Conservation (phyloP, 2,329 filamentous ascomycete species). For the Talaromyces sp. region DNA sequence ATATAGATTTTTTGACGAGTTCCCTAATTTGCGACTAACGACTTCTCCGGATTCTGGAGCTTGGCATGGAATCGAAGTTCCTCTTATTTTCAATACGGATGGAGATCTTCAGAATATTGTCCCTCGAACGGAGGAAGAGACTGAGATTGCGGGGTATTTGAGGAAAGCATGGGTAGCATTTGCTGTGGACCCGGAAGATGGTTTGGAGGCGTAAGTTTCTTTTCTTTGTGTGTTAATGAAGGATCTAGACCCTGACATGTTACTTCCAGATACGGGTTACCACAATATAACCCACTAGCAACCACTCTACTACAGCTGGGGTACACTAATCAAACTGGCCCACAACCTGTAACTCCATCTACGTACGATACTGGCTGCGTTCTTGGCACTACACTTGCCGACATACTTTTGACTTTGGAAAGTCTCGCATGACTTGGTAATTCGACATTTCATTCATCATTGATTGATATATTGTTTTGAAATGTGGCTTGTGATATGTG, state of each 20-base stretch:
- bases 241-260: background rate
- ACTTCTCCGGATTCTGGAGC: constrained; percentile 7
- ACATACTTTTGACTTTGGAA: background rate
- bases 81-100: constrained; percentile 10
- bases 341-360: background rate
- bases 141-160: constrained; percentile 2
- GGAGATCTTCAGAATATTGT: background rate
- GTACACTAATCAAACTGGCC: constrained; percentile 1
- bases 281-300: background rate
- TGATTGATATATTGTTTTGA: too few species aligned
- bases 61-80: constrained; percentile 13
- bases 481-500: background rate
- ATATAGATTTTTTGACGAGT: constrained; percentile 14
- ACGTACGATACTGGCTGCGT: constrained; percentile 10
- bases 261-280: constrained; percentile 2
- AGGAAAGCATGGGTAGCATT: constrained; percentile 13
- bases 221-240: background rate
- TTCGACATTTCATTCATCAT: background rate
- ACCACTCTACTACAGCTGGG: constrained; percentile 1
- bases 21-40: constrained; percentile 8
- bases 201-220: constrained; percentile 2
- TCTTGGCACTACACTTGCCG: background rate
- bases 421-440: background rate
- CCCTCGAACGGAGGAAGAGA: background rate
- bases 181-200: constrained; percentile 8